These are phyloP conservation scores for Epichloe sp. DNA, from an alignment of 2,329 filamentous ascomycete species.

Conservation along the genomic window DNA sequence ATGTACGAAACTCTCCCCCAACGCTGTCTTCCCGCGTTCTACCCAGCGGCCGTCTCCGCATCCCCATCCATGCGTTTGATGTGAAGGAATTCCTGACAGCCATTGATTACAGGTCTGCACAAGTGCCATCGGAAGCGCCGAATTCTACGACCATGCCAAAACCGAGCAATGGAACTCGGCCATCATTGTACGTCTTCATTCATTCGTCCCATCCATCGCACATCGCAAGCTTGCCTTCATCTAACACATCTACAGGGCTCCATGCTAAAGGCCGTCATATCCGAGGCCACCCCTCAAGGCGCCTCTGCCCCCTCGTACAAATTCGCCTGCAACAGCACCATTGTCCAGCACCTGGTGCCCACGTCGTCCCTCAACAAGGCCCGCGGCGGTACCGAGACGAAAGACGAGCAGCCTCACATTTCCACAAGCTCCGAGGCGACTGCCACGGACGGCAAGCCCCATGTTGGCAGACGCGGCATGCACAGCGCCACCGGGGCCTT, in stretches of 20 bases:
- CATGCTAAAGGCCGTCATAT: slow-evolving; percentile 65
- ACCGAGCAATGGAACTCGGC: slow-evolving; percentile 80
- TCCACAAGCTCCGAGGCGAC: slow-evolving; percentile 41
- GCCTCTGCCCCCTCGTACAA: slow-evolving; percentile 60
- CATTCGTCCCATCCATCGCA: neutral
- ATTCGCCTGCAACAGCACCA: slow-evolving; percentile 95
- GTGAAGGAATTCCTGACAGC: neutral
- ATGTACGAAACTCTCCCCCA: slow-evolving; percentile 41
- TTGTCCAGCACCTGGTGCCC: slow-evolving; percentile 81
- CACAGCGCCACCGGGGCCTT: slow-evolving; percentile 75
- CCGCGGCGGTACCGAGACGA: slow-evolving; percentile 34
- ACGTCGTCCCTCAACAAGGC: slow-evolving; percentile 51
- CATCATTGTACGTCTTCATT: slow-evolving; percentile 62
- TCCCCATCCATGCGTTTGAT: neutral
- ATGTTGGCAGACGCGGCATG: slow-evolving; percentile 79
- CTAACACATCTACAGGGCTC: slow-evolving; percentile 41
- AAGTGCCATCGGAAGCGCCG: slow-evolving; percentile 56
- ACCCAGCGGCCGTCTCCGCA: neutral
- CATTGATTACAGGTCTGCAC: slow-evolving; percentile 59
- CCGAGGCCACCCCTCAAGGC: slow-evolving; percentile 51
- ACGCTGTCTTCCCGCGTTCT: neutral
- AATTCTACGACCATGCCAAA: slow-evolving; percentile 76
- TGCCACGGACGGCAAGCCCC: slow-evolving; percentile 51
- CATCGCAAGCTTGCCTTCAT: neutral
- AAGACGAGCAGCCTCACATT: slow-evolving; percentile 37